Percentiles rank a stretch among this genome's conserved stretches.
Conservation (phyloP, 1,284 basidiomycete species). For the Porogramme epimiltina region DNA sequence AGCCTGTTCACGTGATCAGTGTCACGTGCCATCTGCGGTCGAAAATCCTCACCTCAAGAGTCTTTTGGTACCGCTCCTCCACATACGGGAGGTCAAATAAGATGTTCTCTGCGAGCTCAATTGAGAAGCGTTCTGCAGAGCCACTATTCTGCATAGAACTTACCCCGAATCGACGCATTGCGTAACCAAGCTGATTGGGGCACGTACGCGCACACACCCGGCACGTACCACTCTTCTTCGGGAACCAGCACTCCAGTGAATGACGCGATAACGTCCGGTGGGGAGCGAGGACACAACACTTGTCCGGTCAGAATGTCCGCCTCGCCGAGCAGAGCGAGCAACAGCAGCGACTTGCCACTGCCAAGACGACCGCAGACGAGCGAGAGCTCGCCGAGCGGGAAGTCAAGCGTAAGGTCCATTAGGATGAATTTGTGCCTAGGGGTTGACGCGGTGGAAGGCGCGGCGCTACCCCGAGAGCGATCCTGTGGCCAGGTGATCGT, state of each 20-base stretch:
- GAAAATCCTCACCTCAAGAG: conserved; percentile 57
- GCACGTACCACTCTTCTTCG: conserved; percentile 74
- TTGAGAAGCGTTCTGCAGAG: background rate
- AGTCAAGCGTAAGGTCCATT: conserved; percentile 77
- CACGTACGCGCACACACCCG: conserved; percentile 85
- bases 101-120: conserved; percentile 72
- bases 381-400: conserved; percentile 78
- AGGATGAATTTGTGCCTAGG: conserved; percentile 81
- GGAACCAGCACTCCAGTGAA: conserved; percentile 45
- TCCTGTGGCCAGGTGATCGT: conserved; percentile 91
- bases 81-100: conserved; percentile 86
- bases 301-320: conserved; percentile 85
- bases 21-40: background rate
- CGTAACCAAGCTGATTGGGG: conserved; percentile 91
- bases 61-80: conserved; percentile 75
- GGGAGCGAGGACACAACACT: conserved; percentile 80
- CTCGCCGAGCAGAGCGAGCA: conserved; percentile 88
- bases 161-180: conserved; percentile 89
- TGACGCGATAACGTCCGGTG: conserved; percentile 74
- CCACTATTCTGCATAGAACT: background rate
- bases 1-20: conserved; percentile 6
- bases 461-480: conserved; percentile 48
- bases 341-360: conserved; percentile 81
- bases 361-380: conserved; percentile 84
- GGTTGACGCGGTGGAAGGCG: conserved; percentile 66